Percentiles rank a stretch among this genome's conserved stretches.
Conservation (phyloP, 805 yeast genomes). For the Metschnikowia matae region DNA sequence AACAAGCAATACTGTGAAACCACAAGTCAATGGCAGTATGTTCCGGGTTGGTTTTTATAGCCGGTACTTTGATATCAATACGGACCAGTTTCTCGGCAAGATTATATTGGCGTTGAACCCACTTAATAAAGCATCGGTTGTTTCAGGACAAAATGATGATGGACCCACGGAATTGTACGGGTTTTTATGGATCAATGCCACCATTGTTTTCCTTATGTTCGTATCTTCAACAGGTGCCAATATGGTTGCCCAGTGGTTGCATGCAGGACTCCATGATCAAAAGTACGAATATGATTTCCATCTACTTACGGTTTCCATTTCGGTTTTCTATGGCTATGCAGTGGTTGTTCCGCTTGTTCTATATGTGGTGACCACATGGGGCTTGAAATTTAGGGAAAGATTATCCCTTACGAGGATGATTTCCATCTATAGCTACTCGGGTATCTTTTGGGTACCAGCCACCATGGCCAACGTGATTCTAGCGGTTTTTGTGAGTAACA, state of each 20-base stretch:
- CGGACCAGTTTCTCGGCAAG: constrained; percentile 55
- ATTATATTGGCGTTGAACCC: constrained; percentile 59
- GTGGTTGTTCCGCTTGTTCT: constrained; percentile 56
- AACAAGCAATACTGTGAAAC: not conserved
- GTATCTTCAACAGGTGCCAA: constrained; percentile 70
- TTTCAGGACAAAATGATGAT: constrained; percentile 20
- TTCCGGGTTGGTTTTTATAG: constrained; percentile 49
- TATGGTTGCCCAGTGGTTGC: constrained; percentile 52
- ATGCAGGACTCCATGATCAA: constrained; percentile 32
- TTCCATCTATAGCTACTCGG: constrained; percentile 82
- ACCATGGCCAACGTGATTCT: constrained; percentile 58
- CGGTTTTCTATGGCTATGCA: constrained; percentile 73
- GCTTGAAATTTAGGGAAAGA: constrained; percentile 47
- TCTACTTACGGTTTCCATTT: constrained; percentile 62
- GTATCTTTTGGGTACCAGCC: constrained; percentile 81
- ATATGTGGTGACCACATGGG: constrained; percentile 49
- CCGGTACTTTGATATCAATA: constrained; percentile 65
- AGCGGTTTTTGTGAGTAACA: constrained; percentile 44
- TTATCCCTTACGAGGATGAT: constrained; percentile 57
- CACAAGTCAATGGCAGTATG: constrained; percentile 36
- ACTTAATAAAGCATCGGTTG: constrained; percentile 24
- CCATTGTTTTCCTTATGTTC: constrained; percentile 70
- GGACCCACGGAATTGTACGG: constrained; percentile 70
- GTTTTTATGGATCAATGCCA: constrained; percentile 85
- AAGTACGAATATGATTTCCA: constrained; percentile 58